phyloP scores from a whole-genome alignment of 331 rosid genomes.

The Cydonia oblonga region DNA sequence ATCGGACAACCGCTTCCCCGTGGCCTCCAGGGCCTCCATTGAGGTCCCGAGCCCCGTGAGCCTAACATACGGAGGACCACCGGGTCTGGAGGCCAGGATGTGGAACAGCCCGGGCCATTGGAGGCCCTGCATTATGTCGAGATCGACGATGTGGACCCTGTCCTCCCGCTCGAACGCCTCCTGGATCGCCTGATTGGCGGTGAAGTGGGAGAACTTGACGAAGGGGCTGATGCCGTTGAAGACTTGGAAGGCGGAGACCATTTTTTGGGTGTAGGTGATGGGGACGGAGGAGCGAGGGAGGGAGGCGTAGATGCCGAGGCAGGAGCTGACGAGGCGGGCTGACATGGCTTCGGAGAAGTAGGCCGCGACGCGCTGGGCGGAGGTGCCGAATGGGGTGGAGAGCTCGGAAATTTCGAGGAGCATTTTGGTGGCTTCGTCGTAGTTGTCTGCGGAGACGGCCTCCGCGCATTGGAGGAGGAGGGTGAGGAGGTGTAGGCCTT shows the following conservation, averaged over 20 bases:
- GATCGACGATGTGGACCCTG: conserved; percentile 84
- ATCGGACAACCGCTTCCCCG: conserved; percentile 78
- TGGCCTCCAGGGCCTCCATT: conserved; percentile 75
- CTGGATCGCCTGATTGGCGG: conserved; percentile 91
- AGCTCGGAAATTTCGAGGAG: conserved; percentile 76
- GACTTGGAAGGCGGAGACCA: conserved; percentile 85
- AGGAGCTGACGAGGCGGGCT: conserved; percentile 82
- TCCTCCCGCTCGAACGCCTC: conserved; percentile 93
- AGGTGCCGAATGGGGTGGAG: conserved; percentile 77
- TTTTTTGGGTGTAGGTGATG: conserved; percentile 41
- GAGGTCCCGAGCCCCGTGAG: conserved; percentile 87
- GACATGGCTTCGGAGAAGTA: conserved; percentile 97
- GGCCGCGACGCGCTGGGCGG: conserved; percentile 95
- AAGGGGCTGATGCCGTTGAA: conserved; percentile 95
- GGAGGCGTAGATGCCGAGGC: conserved; percentile 78
- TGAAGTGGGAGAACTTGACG: conserved; percentile 94
- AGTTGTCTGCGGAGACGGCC: conserved; percentile 77
- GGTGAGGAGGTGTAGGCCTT: conserved; percentile 83
- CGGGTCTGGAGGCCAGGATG: conserved; percentile 78
- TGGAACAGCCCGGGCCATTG: conserved; percentile 99
- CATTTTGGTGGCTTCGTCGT: conserved; percentile 75
- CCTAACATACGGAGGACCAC: conserved; percentile 85
- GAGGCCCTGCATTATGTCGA: conserved; percentile 92
- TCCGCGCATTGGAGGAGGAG: conserved; percentile 92
- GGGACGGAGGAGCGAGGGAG: conserved; percentile 40